Percentiles rank a stretch among this genome's conserved stretches.
Evolutionary conservation across 2,329 filamentous ascomycete species (phyloP).

Genomic region (Epichloe gansuensis): DNA sequence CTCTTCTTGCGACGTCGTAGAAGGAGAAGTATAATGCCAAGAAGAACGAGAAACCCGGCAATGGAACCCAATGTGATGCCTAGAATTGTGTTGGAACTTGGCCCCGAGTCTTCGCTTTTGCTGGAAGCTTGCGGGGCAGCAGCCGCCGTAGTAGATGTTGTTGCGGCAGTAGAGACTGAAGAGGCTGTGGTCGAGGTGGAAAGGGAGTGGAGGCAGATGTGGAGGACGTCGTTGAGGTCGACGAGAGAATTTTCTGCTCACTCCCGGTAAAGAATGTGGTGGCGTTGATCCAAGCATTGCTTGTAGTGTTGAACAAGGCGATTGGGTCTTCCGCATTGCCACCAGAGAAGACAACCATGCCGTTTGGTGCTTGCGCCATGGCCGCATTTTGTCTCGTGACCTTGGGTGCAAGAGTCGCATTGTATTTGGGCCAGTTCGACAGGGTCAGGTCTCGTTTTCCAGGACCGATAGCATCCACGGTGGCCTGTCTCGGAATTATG

Average conservation of each 20-base stretch:
- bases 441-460: conserved; percentile 36
- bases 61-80: conserved; percentile 77
- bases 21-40: conserved; percentile 61
- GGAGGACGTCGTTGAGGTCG: conserved; percentile 17
- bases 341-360: conserved; percentile 66
- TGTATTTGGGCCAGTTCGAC: conserved; percentile 65
- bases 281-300: conserved; percentile 70
- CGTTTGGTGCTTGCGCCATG: conserved; percentile 53
- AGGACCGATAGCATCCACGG: conserved; percentile 17
- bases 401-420: conserved; percentile 56
- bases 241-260: conserved; percentile 26
- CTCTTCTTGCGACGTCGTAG: conserved; percentile 37
- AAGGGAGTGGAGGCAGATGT: conserved; percentile 14
- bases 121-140: not conserved
- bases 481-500: conserved; percentile 23
- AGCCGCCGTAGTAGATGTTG: conserved; percentile 14
- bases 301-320: conserved; percentile 61
- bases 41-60: conserved; percentile 55
- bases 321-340: conserved; percentile 56
- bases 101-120: conserved; percentile 13
- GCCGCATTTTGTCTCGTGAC: conserved; percentile 56
- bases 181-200: conserved; percentile 8
- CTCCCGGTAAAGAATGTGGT: conserved; percentile 46
- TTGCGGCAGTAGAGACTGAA: conserved; percentile 10
- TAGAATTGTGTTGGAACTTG: conserved; percentile 47